Base-by-base conservation (phyloP, 2,329 filamentous ascomycete genomes). In the Daldinia sp. region DNA sequence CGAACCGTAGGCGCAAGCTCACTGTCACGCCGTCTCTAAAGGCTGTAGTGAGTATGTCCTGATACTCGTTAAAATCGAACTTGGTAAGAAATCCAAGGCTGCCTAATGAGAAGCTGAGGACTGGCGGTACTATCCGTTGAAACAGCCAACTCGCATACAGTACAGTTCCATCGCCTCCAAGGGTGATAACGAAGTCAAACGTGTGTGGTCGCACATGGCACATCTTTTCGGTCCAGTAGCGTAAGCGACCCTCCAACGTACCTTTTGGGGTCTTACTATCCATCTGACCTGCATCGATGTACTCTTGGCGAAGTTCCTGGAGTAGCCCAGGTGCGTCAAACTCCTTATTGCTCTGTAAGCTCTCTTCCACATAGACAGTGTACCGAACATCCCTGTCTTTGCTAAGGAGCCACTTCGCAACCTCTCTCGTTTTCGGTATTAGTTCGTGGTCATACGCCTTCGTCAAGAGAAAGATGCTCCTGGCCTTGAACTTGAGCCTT, bases 111-210 rank as follows among this genome's bases (percentile, higher is more conserved):
- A 99, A 98, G 68, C 93, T 95, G 69, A 99, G 84, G 0, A 98
- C 93, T 0, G 96, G 96, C 5, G 96, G 96, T 0, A 98, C 95
- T 53, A 98, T 92, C 46, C 93, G 89, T 82, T 99, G 96, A 79
- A 99, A 99, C 1, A 99, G 85, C 94, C 95, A 98, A 77, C 93
- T 97, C 3, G 95, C 93, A 77, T 97, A 98, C 10, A 99, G 84
- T 6, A 99, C 95, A 0, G 96, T 99, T n/a, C 96, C 96, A 78
- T 99, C 96, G 12, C 96, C 96, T 55, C 94, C 94, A 2, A 97
- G 87, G 0, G 95, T 97, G 53, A 99, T 89, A 58, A 97, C 90
- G 76, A 99, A 97, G 80, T 99, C 96, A 77, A 98, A 98, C 0
- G 89, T 91, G 74, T 97, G 93, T 3, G 95, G 95, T 66, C 90